These are phyloP conservation scores for Leptographium flavum DNA, from an alignment of 2,329 filamentous ascomycete species.

Conservation along the genomic window DNA sequence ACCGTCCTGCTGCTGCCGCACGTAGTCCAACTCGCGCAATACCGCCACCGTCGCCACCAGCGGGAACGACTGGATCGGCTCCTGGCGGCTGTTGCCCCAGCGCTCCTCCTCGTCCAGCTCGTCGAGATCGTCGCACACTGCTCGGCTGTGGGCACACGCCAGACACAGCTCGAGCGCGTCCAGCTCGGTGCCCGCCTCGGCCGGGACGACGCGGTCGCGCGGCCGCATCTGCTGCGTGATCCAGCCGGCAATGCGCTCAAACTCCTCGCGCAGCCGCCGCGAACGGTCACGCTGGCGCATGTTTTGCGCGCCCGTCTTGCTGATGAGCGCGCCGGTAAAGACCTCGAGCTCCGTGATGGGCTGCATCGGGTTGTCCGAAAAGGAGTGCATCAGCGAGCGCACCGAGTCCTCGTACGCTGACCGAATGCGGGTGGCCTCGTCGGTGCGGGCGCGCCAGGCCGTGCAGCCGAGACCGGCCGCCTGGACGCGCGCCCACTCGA, in stretches of 20 bases:
- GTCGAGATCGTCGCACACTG: background rate
- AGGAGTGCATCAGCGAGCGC: constrained; percentile 25
- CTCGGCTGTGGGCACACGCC: constrained; percentile 13
- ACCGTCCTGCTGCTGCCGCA: background rate
- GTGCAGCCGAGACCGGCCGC: constrained; percentile 17
- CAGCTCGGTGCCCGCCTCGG: background rate
- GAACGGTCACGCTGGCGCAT: constrained; percentile 36
- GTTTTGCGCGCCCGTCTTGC: constrained; percentile 32
- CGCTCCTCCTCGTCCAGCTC: background rate
- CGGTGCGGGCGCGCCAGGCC: constrained; percentile 19
- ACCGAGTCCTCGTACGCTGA: constrained; percentile 32
- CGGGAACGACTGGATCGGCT: constrained; percentile 17
- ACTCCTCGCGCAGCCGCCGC: constrained; percentile 35
- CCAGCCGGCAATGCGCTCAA: constrained; percentile 29
- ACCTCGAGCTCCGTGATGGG: constrained; percentile 36
- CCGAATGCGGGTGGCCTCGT: constrained; percentile 29
- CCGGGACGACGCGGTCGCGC: background rate
- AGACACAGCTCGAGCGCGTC: constrained; percentile 17
- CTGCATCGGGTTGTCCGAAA: constrained; percentile 28
- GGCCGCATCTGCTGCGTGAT: constrained; percentile 14
- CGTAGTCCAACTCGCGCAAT: constrained; percentile 14
- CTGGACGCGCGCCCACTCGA: constrained; percentile 16
- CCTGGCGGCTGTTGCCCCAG: background rate
- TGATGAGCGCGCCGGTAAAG: constrained; percentile 41
- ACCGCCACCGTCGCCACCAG: constrained; percentile 18